Evolutionary conservation across 1,284 basidiomycete genomes (phyloP), one percentile per base, ranked within the genome.

Genomic region (Ceratobasidium papillatum): DNA sequence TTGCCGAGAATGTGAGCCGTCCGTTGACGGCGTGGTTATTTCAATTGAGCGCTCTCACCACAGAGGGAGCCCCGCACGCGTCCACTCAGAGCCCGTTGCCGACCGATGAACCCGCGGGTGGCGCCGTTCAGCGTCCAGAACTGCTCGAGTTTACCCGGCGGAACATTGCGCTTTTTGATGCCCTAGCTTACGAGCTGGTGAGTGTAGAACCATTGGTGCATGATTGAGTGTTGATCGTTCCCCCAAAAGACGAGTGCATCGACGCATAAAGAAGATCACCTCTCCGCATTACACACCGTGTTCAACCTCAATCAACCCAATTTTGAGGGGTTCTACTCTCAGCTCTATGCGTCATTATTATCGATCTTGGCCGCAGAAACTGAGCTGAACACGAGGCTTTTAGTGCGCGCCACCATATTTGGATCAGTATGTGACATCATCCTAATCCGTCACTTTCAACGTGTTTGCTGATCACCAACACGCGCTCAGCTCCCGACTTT

Each of bases 1-100:
- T 58, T 22, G 17, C 51, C 52, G 66, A 71, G 17, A 71, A 45
- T 22, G 66, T 71, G 25, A 58, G 66, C 54, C 54, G 52, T 14
- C 66, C 52, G 38, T 22, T 71, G 38, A 71, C 66, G 66, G 54
- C 52, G 17, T 71, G 66, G 66, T n/a, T 71, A 47, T 71, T 59
- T 30, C 66, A 71, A 27, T 41, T 71, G 36, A 58, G 52, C n/a
- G 54, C 54, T 41, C 54, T 71, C 38, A 59, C 66, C 19, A 71
- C 66, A 14, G 66, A 56, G 30, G 66, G 61, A 30, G 61, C 61
- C 38, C 25, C 61, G 41, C 54, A 52, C 9, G 38, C 54, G 9
- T 59, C 52, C 14, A 25, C 58, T 19, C 34, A 36, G 11, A 36
- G 32, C 58, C 58, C 58, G n/a, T 38, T 41, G 32, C 34, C 65